Evolutionary conservation across 78 protist species (phyloP).

Genomic region (Bigelowiella natans): DNA sequence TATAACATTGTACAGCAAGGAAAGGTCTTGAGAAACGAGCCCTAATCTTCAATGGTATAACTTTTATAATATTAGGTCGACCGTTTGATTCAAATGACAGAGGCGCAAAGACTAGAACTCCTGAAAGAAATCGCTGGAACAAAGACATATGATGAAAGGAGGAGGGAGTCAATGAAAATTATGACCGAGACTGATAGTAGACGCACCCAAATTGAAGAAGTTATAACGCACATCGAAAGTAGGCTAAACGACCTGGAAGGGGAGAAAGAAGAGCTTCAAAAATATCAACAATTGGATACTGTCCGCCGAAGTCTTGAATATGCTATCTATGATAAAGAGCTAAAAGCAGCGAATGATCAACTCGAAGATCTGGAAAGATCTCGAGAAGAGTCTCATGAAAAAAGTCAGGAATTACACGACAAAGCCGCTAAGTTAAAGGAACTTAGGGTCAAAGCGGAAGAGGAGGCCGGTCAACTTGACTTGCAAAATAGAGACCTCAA

Average conservation of each 20-base stretch:
- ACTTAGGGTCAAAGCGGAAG: not conserved
- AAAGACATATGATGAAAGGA: slow-evolving; percentile 9
- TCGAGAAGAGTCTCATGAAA: not conserved
- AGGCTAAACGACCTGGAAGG: slow-evolving; percentile 61
- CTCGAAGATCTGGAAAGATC: not conserved
- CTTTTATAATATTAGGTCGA: slow-evolving; percentile 24
- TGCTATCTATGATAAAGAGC: slow-evolving; percentile 3
- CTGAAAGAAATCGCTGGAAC: slow-evolving; percentile 28
- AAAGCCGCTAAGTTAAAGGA: not conserved
- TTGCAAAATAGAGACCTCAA: not conserved
- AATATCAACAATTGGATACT: not conserved
- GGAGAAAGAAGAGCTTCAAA: slow-evolving; percentile 58
- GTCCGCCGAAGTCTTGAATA: slow-evolving; percentile 25
- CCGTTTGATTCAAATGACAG: slow-evolving; percentile 46
- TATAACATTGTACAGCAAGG: slow-evolving; percentile 13
- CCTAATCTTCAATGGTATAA: not conserved
- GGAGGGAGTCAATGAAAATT: slow-evolving; percentile 5
- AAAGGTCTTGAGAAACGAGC: slow-evolving; percentile 10
- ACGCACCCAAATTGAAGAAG: not conserved
- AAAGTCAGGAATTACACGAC: not conserved
- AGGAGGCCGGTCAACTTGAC: not conserved
- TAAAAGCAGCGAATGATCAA: not conserved
- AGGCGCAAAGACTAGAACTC: slow-evolving; percentile 16
- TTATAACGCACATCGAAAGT: slow-evolving; percentile 44
- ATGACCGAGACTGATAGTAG: slow-evolving; percentile 1